These are phyloP conservation scores for Tetragonia tetragonoides DNA, from an alignment of 148 eudicot genomes.

Conservation along the genomic window DNA sequence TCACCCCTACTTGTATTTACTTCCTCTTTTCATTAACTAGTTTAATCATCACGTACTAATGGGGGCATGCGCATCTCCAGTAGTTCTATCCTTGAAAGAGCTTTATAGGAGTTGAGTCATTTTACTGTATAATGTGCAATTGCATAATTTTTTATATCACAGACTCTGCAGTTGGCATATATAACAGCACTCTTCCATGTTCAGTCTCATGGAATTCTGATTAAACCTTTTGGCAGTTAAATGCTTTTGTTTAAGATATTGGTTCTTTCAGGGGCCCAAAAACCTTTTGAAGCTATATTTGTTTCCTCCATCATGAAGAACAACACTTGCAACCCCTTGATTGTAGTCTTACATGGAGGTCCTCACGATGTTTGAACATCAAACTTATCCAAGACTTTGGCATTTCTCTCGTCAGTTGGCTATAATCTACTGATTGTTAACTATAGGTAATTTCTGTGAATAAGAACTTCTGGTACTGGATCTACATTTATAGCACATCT, in stretches of 20 bases:
- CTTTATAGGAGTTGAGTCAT: no score
- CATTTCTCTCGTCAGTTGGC: constrained; percentile 64
- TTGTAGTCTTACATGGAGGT: constrained; percentile 77
- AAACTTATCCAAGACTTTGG: constrained; percentile 55
- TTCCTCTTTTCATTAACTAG: background rate
- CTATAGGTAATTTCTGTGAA: constrained; percentile 43
- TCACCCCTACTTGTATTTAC: background rate
- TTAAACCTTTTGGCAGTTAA: no score
- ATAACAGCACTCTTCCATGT: no score
- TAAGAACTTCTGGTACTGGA: background rate
- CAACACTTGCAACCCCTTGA: constrained; percentile 44
- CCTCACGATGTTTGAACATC: constrained; percentile 55
- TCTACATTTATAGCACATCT: background rate
- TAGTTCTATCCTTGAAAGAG: no score
- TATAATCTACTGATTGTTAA: constrained; percentile 67
- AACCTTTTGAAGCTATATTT: constrained; percentile 71
- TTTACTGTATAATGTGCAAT: no score
- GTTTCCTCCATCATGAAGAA: constrained; percentile 47
- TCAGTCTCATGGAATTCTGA: no score
- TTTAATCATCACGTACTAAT: no score
- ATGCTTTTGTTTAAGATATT: background rate
- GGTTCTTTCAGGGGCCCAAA: constrained; percentile 45
- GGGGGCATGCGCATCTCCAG: no score
- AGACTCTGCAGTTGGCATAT: no score
- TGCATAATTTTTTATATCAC: no score